These are phyloP conservation scores for Candida berthetii DNA, from an alignment of 805 yeast species.

Conservation along the genomic window DNA sequence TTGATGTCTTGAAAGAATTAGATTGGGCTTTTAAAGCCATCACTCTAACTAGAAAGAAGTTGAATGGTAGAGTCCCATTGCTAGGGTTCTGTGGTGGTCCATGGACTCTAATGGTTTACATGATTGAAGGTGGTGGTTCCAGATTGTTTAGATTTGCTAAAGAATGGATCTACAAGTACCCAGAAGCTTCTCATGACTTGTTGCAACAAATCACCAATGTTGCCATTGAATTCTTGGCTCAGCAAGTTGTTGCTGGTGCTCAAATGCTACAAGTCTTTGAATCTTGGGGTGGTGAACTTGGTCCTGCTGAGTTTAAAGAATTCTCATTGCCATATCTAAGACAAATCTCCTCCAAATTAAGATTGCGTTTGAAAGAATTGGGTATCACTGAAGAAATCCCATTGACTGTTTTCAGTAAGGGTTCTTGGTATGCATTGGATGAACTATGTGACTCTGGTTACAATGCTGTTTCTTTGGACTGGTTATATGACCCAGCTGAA, in stretches of 20 bases:
- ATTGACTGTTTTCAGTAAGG: constrained; percentile 86
- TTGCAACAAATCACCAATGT: constrained; percentile 78
- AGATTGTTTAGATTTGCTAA: constrained; percentile 86
- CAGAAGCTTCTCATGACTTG: constrained; percentile 63
- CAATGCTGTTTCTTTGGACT: constrained; percentile 87
- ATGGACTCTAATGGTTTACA: constrained; percentile 93
- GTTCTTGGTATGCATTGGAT: constrained; percentile 95
- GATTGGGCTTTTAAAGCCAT: constrained; percentile 97
- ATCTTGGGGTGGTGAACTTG: constrained; percentile 96
- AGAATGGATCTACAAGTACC: constrained; percentile 83
- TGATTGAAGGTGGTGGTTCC: constrained; percentile 97
- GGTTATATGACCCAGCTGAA: constrained; percentile 80
- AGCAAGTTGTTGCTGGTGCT: constrained; percentile 96
- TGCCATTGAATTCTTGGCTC: constrained; percentile 87
- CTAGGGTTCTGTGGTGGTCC: constrained; percentile 98
- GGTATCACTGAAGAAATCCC: constrained; percentile 74
- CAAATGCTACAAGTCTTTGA: constrained; percentile 97
- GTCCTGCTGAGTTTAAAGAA: constrained; percentile 82
- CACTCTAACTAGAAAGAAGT: constrained; percentile 78
- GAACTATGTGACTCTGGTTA: constrained; percentile 77
- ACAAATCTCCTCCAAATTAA: constrained; percentile 67
- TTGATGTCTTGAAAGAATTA: constrained; percentile 69
- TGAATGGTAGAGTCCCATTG: constrained; percentile 88
- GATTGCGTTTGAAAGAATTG: constrained; percentile 60
- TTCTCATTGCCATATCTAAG: constrained; percentile 85